Evolutionary conservation across 495 filamentous ascomycete genomes (phyloP), one percentile per base, ranked within the genome.

Genomic region (Aspergillus homomorphus): DNA sequence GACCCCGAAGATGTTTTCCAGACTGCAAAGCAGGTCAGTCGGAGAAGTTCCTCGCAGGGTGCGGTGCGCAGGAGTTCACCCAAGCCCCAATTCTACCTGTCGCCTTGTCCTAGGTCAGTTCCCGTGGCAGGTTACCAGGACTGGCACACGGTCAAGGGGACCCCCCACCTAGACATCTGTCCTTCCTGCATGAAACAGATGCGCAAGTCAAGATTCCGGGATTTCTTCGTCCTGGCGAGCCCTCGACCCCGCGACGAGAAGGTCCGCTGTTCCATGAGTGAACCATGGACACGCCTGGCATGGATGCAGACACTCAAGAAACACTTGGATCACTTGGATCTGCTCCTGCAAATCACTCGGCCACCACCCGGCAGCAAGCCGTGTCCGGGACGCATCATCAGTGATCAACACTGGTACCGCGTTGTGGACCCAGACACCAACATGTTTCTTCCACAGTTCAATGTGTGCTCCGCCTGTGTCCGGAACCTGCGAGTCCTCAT

Each of bases 231-330:
- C 20, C 80, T 76, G 3, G 74, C 76, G 14, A 70, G 69, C 16
- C 62, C 72, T 2, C 76, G 76, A 28, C 65, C 75, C 10, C 66
- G 71, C 2, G 67, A 67, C 18, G 71, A 73, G 41, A 70, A 73
- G 44, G 73, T 78, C 16, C 65, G 72, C 26, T 90, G 87, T 62
- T 81, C 82, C 48, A 85, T 90, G 56, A 80, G 80, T 53, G 77
- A 78, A 19, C 77, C 82, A 10, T 90, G 87, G 87, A 76, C 82
- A 43, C 80, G 87, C n/a, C 73, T 88, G 7, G 86, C 86, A 2
- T 89, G 84, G 84, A 71, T 83, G 0, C 75, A 87, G 44, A 85
- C 80, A 19, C 75, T 84, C 55, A 83, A 84, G 64, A 78, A 86
- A 58, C 64, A 77, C 28, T 69, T 80, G 23, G 66, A 71, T 51